Percentiles rank a stretch among this genome's conserved stretches.
These are phyloP conservation scores for Hymenoscyphus infarciens DNA, from an alignment of 2,329 filamentous ascomycete genomes.

Conservation along the genomic window DNA sequence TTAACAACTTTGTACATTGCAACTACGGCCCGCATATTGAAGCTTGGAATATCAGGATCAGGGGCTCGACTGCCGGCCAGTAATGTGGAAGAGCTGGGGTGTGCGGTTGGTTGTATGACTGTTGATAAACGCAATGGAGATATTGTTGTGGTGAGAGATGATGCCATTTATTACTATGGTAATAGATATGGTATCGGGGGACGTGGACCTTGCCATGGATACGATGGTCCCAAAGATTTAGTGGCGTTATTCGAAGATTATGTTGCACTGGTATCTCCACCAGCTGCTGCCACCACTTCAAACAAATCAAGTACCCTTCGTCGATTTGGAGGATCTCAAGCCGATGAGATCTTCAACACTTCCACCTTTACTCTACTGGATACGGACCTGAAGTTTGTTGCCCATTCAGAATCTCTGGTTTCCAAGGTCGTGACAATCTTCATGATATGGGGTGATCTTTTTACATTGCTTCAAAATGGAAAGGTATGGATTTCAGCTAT, in stretches of 20 bases:
- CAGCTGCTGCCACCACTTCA: slow-evolving; percentile 48
- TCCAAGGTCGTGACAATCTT: slow-evolving; percentile 78
- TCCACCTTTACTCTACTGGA: slow-evolving; percentile 91
- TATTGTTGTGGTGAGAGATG: slow-evolving; percentile 87
- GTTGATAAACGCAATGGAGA: slow-evolving; percentile 76
- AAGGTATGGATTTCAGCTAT: slow-evolving; percentile 57
- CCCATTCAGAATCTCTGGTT: slow-evolving; percentile 80
- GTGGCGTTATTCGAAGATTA: slow-evolving; percentile 81
- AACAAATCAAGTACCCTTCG: slow-evolving; percentile 53
- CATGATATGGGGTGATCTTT: slow-evolving; percentile 86
- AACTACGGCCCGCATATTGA: slow-evolving; percentile 83
- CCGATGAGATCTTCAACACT: slow-evolving; percentile 79
- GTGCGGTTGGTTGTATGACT: slow-evolving; percentile 92
- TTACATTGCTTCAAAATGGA: slow-evolving; percentile 84
- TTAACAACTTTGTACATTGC: slow-evolving; percentile 84
- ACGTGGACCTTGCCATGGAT: slow-evolving; percentile 82
- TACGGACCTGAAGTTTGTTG: slow-evolving; percentile 83
- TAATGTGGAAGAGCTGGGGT: slow-evolving; percentile 84
- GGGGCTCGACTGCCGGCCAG: slow-evolving; percentile 87
- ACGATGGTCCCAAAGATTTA: slow-evolving; percentile 84
- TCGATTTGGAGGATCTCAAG: slow-evolving; percentile 67
- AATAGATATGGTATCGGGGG: slow-evolving; percentile 60
- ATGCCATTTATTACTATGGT: slow-evolving; percentile 90
- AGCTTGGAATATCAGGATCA: slow-evolving; percentile 79
- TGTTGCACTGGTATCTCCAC: slow-evolving; percentile 80